Conservation (phyloP, 345 rosid species). For the Aethionema arabicum region DNA sequence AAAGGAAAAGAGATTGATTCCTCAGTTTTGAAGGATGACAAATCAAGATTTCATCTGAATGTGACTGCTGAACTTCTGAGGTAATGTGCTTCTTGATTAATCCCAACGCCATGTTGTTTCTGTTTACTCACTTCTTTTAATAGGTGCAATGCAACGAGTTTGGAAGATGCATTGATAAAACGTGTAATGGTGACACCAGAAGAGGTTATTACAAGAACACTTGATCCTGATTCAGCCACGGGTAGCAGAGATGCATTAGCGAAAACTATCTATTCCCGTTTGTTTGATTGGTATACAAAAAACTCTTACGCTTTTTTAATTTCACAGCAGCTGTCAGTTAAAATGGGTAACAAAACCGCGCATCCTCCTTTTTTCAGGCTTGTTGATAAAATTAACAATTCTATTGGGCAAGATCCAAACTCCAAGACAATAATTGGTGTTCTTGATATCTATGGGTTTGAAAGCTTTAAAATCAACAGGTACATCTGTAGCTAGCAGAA, state of each 20-base stretch:
- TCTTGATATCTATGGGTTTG: slow-evolving; percentile 98
- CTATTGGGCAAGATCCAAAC: slow-evolving; percentile 99
- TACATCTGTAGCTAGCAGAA: slow-evolving; percentile 38
- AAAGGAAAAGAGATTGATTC: slow-evolving; percentile 91
- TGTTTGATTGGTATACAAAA: slow-evolving; percentile 87
- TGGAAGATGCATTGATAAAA: slow-evolving; percentile 93
- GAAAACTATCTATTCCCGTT: slow-evolving; percentile 91
- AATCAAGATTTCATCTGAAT: slow-evolving; percentile 84
- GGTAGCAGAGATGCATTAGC: slow-evolving; percentile 97
- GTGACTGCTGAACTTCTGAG: slow-evolving; percentile 83
- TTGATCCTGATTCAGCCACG: slow-evolving; percentile 81
- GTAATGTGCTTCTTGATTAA: slow-evolving; percentile 44
- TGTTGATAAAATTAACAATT: slow-evolving; percentile 88
- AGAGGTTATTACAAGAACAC: slow-evolving; percentile 95
- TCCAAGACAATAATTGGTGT: slow-evolving; percentile 93
- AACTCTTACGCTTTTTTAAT: slow-evolving; percentile 15
- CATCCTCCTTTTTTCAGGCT: slow-evolving; percentile 59
- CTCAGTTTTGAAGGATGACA: slow-evolving; percentile 86
- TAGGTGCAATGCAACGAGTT: slow-evolving; percentile 84
- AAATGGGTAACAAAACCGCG: background rate
- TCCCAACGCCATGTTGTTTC: slow-evolving; percentile 24
- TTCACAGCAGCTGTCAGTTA: slow-evolving; percentile 3
- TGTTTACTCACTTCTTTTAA: slow-evolving; percentile 25
- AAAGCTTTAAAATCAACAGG: slow-evolving; percentile 98
- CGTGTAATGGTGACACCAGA: slow-evolving; percentile 99